Percentiles rank a stretch among this genome's conserved stretches.
phyloP scores from a whole-genome alignment of 768 basidiomycete species.

The Fomitopsis pulvina region DNA sequence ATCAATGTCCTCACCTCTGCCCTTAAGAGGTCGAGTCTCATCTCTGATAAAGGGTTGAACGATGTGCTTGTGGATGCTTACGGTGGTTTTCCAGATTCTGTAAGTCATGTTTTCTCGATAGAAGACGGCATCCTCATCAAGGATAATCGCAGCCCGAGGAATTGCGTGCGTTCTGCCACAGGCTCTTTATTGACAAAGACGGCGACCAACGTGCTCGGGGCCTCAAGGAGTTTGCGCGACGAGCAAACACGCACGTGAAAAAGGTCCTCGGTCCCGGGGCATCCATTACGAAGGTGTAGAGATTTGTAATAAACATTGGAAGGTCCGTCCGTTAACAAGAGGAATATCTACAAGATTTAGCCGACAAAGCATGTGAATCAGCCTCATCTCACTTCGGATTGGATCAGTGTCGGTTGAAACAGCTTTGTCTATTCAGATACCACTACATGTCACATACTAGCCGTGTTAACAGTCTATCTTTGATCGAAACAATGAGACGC shows the following conservation, averaged over 20 bases:
- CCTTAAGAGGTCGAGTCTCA: slow-evolving; percentile 19
- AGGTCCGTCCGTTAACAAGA: too few relatives aligned
- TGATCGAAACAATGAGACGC: too few relatives aligned
- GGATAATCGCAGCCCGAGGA: neutral
- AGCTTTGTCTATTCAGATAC: too few relatives aligned
- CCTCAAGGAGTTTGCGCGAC: slow-evolving; percentile 3
- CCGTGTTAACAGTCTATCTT: too few relatives aligned
- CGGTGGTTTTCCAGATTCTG: slow-evolving; percentile 9
- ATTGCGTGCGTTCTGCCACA: slow-evolving; percentile 1
- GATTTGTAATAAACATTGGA: too few relatives aligned
- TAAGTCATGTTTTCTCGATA: neutral
- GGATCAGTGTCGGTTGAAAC: too few relatives aligned
- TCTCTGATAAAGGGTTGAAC: slow-evolving; percentile 11
- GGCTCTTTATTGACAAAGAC: neutral
- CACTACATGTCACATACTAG: too few relatives aligned
- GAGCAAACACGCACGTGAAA: slow-evolving; percentile 4
- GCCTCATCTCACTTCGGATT: too few relatives aligned
- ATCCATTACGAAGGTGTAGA: neutral
- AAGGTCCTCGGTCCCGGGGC: neutral
- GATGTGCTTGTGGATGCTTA: slow-evolving; percentile 9
- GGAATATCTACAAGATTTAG: too few relatives aligned
- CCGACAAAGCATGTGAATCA: too few relatives aligned
- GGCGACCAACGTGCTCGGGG: slow-evolving; percentile 5
- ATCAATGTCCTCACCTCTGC: slow-evolving; percentile 22
- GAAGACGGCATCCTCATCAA: neutral